Conservation (phyloP, 495 filamentous ascomycete species). For the Hyaloscypha finlandica region DNA sequence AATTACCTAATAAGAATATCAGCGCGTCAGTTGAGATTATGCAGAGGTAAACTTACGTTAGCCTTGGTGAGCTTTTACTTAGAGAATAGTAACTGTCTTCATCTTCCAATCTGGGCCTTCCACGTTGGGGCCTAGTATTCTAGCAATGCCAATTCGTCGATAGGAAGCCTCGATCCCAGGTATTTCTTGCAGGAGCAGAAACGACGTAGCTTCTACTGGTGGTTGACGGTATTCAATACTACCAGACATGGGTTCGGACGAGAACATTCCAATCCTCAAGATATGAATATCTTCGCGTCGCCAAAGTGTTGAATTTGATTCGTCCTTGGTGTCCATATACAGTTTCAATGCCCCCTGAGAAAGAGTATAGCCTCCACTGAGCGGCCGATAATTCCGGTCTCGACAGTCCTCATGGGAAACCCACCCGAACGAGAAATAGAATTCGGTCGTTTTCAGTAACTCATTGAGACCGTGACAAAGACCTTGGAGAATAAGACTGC, state of each 20-base stretch:
- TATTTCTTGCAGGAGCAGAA: not conserved
- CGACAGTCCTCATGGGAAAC: not conserved
- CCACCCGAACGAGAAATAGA: not conserved
- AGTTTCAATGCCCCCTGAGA: not conserved
- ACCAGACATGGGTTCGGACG: not conserved
- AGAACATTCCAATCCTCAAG: not conserved
- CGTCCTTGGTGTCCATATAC: not conserved
- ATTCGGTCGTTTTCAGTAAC: no score
- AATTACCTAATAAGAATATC: no score
- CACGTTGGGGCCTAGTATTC: not conserved
- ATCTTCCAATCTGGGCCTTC: constrained; percentile 9
- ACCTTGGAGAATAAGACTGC: not conserved
- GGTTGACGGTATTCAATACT: not conserved
- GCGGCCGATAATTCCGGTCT: not conserved
- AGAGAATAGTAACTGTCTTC: constrained; percentile 10
- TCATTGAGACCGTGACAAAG: not conserved
- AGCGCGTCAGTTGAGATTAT: no score
- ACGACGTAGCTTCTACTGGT: not conserved
- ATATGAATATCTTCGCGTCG: not conserved
- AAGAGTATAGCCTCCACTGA: not conserved
- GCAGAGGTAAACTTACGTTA: no score
- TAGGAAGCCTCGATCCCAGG: not conserved
- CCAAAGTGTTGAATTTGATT: not conserved
- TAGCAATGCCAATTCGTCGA: constrained; percentile 11
- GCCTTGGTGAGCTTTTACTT: not conserved